A percentile compares a stretch with the other conserved stretches of the same genome.
These are phyloP conservation scores for Immersiella caudata DNA, from an alignment of 495 filamentous ascomycete species.

Conservation along the genomic window DNA sequence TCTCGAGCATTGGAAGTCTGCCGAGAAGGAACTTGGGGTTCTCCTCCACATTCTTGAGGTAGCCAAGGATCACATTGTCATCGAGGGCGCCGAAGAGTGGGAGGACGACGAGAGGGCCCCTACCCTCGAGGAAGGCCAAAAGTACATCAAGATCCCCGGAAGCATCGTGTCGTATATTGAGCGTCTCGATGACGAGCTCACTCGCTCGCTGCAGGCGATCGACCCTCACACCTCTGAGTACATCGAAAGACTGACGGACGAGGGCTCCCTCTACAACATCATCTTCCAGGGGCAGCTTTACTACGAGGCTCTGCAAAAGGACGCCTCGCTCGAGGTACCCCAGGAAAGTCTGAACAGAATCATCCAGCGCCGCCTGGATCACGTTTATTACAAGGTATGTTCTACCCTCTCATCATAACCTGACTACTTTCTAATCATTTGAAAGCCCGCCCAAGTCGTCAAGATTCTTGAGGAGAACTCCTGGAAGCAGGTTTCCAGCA, in stretches of 20 bases:
- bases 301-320: slow-evolving; percentile 73
- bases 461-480: slow-evolving; percentile 88
- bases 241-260: slow-evolving; percentile 90
- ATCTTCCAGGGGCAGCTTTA: slow-evolving; percentile 87
- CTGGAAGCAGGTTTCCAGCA: slow-evolving; percentile 78
- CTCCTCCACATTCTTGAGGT: slow-evolving; percentile 79
- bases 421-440: slow-evolving; percentile 32
- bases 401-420: neutral
- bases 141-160: slow-evolving; percentile 82
- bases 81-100: slow-evolving; percentile 95
- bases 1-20: slow-evolving; percentile 94
- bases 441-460: slow-evolving; percentile 83
- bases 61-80: slow-evolving; percentile 75
- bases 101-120: slow-evolving; percentile 97
- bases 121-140: slow-evolving; percentile 67
- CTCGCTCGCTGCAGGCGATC: slow-evolving; percentile 90
- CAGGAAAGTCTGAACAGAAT: slow-evolving; percentile 88
- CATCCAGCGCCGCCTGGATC: slow-evolving; percentile 90
- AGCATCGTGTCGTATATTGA: slow-evolving; percentile 94
- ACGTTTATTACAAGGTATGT: slow-evolving; percentile 94
- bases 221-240: slow-evolving; percentile 99
- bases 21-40: slow-evolving; percentile 78
- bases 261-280: slow-evolving; percentile 88
- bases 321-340: slow-evolving; percentile 68
- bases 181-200: slow-evolving; percentile 96